phyloP scores from a whole-genome alignment of 306 rosid species.

The Trichosanthes cucumerina region DNA sequence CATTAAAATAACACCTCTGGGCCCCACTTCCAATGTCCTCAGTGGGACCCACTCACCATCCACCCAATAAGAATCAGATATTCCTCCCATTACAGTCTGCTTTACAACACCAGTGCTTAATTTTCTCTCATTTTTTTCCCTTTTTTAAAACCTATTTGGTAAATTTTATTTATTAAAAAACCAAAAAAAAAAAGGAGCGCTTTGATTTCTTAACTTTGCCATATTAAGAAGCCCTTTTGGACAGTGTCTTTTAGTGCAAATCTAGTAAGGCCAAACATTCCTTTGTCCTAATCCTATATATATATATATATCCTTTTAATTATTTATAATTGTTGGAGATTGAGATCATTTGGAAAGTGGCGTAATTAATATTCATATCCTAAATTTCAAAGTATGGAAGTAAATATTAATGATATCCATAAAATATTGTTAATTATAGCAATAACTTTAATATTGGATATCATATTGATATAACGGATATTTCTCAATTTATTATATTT shows the following conservation, averaged over 20 bases:
- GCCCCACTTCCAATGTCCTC: constrained; percentile 27
- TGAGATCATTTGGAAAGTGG: not conserved
- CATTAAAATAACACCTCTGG: constrained; percentile 42
- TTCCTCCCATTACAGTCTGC: constrained; percentile 14
- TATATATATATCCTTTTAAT: not conserved
- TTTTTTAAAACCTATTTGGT: not conserved
- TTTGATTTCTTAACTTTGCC: not conserved
- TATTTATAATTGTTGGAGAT: not conserved
- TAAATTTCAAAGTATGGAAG: not conserved
- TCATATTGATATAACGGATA: no score
- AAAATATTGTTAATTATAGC: not conserved
- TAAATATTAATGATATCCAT: not conserved
- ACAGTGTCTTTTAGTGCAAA: not conserved
- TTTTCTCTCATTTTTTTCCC: not conserved
- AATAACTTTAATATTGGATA: not conserved
- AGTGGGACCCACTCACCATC: constrained; percentile 43
- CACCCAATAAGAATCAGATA: constrained; percentile 37
- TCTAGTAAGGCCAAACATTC: not conserved
- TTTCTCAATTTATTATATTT: no score
- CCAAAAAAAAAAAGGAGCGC: not conserved
- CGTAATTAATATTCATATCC: not conserved
- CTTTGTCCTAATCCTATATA: not conserved
- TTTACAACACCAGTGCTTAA: not conserved
- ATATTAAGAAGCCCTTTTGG: not conserved
- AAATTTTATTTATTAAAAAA: not conserved